Base-by-base conservation (phyloP, 257 asterid genomes). In the Forsythia suspensa region DNA sequence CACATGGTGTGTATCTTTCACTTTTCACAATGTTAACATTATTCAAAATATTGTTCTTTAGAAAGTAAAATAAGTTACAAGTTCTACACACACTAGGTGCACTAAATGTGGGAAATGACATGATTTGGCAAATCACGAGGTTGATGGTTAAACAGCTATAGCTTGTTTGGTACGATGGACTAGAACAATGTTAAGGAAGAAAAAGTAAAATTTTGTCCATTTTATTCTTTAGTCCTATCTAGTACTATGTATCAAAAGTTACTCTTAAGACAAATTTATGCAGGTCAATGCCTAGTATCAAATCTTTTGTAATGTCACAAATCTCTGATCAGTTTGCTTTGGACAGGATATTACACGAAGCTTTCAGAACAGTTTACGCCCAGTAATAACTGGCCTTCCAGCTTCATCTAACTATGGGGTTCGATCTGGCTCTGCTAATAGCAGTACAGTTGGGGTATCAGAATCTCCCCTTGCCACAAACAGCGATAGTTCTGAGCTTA, bases 331-430 rank as follows among this genome's bases (percentile, higher is more conserved):
- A 10, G 18, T 42, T 73, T 78, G 36, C 59, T 46, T 71, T 40
- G 74, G 40, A 77, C 91, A 94, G 98, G 97, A 92, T 73, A 91
- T 94, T 37, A 82, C 89, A 70, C 88, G 91, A 80, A 86, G 91
- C 79, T 57, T 88, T 34, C 65, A 79, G 3, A 88, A 87, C 16
- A 83, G 81, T 77, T 48, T 84, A 46, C 83, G 82, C 70, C 76
- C 84, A 18, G 76, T 80, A 72, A 80, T 81, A 29, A 84, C 84
- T 46, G 61, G 76, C 13, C 38, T 72, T 76, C 78, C 82, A 36
- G 87, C 87, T 67, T 74, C 85, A 37, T 77, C 82, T 41, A 76
- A 78, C 44, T 76, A 36, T 11, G 81, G 89, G 72, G 71, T 65
- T 77, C 82, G 76, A 29, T 81, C 88, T 10, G 74, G 84, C 24